A percentile compares a stretch with the other conserved stretches of the same genome.
Conservation (phyloP, 176 grass and related monocot genomes). For the Cymbopogon citratus region DNA sequence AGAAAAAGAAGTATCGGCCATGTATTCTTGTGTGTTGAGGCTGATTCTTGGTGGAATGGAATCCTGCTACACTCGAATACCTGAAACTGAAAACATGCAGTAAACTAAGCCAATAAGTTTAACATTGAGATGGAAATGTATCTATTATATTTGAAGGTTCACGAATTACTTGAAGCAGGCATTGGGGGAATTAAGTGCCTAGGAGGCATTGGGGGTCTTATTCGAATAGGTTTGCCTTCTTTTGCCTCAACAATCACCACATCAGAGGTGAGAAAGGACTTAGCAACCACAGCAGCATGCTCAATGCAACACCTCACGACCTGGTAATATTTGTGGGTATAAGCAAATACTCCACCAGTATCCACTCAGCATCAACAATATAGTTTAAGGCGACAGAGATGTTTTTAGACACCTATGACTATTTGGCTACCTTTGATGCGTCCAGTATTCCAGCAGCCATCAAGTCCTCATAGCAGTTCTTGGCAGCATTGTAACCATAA, state of each 20-base stretch:
- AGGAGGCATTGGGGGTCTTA: conserved; percentile 54
- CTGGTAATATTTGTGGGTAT: conserved; percentile 24
- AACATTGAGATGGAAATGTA: background rate
- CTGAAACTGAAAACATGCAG: conserved; percentile 39
- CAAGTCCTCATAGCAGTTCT: conserved; percentile 67
- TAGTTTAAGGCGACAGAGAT: background rate
- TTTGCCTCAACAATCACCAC: conserved; percentile 75
- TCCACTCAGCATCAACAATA: background rate
- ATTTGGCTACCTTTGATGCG: conserved; percentile 62
- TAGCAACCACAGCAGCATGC: conserved; percentile 81
- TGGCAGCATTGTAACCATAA: conserved; percentile 97
- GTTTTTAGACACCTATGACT: background rate
- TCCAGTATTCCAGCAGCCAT: conserved; percentile 83
- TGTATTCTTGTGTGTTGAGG: background rate
- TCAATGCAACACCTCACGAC: conserved; percentile 91
- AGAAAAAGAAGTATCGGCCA: background rate
- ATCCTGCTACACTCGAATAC: conserved; percentile 43
- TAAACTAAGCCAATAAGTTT: background rate
- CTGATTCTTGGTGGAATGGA: background rate
- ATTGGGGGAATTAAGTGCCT: conserved; percentile 49
- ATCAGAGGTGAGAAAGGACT: conserved; percentile 84
- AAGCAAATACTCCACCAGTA: conserved; percentile 3
- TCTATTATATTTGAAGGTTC: background rate
- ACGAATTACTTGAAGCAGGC: conserved; percentile 42
- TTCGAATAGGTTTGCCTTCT: conserved; percentile 44